A percentile compares a stretch with the other conserved stretches of the same genome.
Evolutionary conservation across 2,329 filamentous ascomycete genomes (phyloP).

Genomic region (Mycocentrospora acerina): DNA sequence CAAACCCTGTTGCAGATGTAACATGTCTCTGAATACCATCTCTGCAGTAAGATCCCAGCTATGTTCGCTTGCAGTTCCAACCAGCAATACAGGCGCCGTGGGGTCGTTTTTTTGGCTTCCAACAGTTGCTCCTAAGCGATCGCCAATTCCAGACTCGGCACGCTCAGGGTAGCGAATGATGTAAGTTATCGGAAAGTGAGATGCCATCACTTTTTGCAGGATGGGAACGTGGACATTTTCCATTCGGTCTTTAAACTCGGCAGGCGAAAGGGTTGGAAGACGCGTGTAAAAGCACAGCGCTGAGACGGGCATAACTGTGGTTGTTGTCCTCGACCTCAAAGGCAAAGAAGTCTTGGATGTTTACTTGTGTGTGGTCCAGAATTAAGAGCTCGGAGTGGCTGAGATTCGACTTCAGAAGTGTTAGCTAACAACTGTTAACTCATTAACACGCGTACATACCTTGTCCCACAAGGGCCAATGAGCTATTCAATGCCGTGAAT

Average conservation of each 20-base stretch:
- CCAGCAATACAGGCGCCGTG: constrained; percentile 19
- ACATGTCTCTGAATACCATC: constrained; percentile 23
- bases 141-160: constrained; percentile 17
- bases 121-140: constrained; percentile 18
- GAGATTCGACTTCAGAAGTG: too few species aligned
- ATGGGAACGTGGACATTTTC: constrained; percentile 17
- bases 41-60: constrained; percentile 23
- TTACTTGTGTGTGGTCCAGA: background rate
- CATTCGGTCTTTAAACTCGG: constrained; percentile 18
- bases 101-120: constrained; percentile 12
- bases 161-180: constrained; percentile 15
- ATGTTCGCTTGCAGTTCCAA: constrained; percentile 17
- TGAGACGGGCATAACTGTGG: constrained; percentile 7
- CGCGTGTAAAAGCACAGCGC: constrained; percentile 18
- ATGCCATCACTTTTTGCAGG: constrained; percentile 18
- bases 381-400: background rate
- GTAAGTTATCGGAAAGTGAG: constrained; percentile 8
- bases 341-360: background rate
- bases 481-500: too few species aligned
- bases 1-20: constrained; percentile 25
- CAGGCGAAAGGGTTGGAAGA: constrained; percentile 18
- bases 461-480: too few species aligned
- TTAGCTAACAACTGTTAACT: too few species aligned
- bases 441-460: too few species aligned
- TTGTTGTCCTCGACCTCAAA: background rate